Conservation (phyloP, 192 early-diverging fungal species). For the Phlyctochytrium bullatum region DNA sequence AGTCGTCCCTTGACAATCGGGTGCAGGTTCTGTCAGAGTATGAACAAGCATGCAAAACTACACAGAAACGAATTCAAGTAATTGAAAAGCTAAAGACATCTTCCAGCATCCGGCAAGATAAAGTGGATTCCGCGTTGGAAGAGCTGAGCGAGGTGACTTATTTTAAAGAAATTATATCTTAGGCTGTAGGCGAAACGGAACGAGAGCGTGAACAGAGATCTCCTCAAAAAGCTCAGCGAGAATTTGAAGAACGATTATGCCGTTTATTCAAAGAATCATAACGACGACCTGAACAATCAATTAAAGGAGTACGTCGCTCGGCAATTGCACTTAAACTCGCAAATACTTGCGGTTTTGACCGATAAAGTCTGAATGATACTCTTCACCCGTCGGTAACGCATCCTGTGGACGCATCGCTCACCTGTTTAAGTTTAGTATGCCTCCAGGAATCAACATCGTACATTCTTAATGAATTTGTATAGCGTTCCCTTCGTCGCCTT, state of each 20-base stretch:
- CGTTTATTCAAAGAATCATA: constrained; percentile 11
- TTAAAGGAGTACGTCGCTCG: constrained; percentile 19
- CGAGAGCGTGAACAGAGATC: not conserved
- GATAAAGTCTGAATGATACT: not conserved
- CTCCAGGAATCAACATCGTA: constrained; percentile 14
- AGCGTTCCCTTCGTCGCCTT: constrained; percentile 88
- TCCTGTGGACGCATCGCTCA: constrained; percentile 42
- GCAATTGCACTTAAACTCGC: constrained; percentile 13
- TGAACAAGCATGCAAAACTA: constrained; percentile 38
- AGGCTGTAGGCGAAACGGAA: constrained; percentile 8
- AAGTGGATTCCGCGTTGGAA: constrained; percentile 8
- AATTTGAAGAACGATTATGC: not conserved
- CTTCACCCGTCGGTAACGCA: constrained; percentile 41
- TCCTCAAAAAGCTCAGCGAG: constrained; percentile 9
- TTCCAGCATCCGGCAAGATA: constrained; percentile 22
- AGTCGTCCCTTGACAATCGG: constrained; percentile 35
- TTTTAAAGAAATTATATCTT: not conserved
- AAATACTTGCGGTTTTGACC: constrained; percentile 5
- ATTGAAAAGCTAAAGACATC: constrained; percentile 32
- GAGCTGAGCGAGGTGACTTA: constrained; percentile 10
- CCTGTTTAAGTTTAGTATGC: constrained; percentile 15
- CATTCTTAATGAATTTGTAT: constrained; percentile 83
- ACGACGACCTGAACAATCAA: constrained; percentile 8
- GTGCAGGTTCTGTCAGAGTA: constrained; percentile 27
- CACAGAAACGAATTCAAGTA: constrained; percentile 24